These are phyloP conservation scores for Pseudozyma pruni DNA, from an alignment of 1,284 basidiomycete genomes.

Conservation along the genomic window DNA sequence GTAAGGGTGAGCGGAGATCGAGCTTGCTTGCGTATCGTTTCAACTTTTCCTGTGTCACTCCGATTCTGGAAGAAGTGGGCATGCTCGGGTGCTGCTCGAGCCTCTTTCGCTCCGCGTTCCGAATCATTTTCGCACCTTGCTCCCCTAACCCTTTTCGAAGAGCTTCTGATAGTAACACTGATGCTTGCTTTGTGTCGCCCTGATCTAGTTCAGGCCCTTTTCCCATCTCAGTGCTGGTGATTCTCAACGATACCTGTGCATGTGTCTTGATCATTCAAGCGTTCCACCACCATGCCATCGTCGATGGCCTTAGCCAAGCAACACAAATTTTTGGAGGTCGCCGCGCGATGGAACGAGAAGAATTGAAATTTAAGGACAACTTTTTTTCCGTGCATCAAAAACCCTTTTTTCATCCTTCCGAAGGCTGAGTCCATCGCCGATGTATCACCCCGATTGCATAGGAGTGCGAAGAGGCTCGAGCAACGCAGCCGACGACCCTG, in stretches of 20 bases:
- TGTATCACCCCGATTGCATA: not conserved
- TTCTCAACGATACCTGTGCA: too few species aligned
- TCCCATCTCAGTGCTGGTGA: too few species aligned
- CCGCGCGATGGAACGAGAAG: constrained; percentile 16
- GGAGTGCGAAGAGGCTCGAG: constrained; percentile 2
- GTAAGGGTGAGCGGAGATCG: constrained; percentile 2
- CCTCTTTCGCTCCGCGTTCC: constrained; percentile 25
- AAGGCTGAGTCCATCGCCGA: constrained; percentile 11
- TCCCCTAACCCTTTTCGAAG: too few species aligned
- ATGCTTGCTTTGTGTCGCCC: too few species aligned
- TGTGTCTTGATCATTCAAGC: too few species aligned
- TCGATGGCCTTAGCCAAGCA: not conserved
- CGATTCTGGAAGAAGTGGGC: constrained; percentile 24
- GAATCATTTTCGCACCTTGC: constrained; percentile 28
- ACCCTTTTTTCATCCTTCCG: not conserved
- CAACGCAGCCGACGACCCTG: constrained; percentile 6
- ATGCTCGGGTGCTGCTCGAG: constrained; percentile 7
- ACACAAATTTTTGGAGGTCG: constrained; percentile 24
- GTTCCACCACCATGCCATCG: not conserved
- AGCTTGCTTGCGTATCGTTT: not conserved
- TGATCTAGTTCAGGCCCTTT: too few species aligned
- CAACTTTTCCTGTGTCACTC: constrained; percentile 12
- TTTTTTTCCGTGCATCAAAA: too few species aligned
- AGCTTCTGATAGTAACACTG: too few species aligned
- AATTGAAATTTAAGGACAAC: constrained; percentile 7